Evolutionary conservation across 148 eudicot species (phyloP), one percentile per base, ranked within the genome.

Genomic region (Silene conica): DNA sequence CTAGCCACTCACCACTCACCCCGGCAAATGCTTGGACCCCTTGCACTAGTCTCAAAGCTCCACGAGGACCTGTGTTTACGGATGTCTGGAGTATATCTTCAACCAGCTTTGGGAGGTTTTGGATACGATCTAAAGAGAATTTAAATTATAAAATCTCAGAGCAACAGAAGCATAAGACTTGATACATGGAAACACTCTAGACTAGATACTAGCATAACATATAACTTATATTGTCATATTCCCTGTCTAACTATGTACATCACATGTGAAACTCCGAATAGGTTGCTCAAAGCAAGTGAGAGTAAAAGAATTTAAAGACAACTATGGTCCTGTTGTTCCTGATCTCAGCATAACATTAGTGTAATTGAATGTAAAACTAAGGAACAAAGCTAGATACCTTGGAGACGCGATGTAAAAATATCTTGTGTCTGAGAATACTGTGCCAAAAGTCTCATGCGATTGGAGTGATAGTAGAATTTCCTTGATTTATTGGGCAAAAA

Each of bases 61-160:
- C 98, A 80, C 97, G 97, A 34, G 98, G 98, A 83, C 98, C 98
- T 0, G 98, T 94, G 76, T 74, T 92, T 52, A 94, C 79, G 31
- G 98, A 91, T 65, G 97, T 94, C 82, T 92, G 98, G 61, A 94
- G 56, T 34, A 92, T 94, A 84, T 94, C 98, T 80, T 94, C 97
- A 72, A 91, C 83, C 55, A 94, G 90, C 71, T 81, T 89, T 21
- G 97, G 98, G 76, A 94, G 87, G 71, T 88, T 84, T 69, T 89
- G 86, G 26, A 94, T 74, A 69, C 92, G 86, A 70, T 92, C 98
- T 94, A 85, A 80, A 80, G 58, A 60, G 71, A 63, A 56, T 74
- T 54, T 54, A 31, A 46, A 52, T 46, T n/a, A 67, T 26, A 20
- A 54, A 58, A 45, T 70, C 61, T 62, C 59, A 23, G 50, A 46